A percentile compares a stretch with the other conserved stretches of the same genome.
These are phyloP conservation scores for Passiflora organensis DNA, from an alignment of 345 rosid genomes.

Conservation along the genomic window DNA sequence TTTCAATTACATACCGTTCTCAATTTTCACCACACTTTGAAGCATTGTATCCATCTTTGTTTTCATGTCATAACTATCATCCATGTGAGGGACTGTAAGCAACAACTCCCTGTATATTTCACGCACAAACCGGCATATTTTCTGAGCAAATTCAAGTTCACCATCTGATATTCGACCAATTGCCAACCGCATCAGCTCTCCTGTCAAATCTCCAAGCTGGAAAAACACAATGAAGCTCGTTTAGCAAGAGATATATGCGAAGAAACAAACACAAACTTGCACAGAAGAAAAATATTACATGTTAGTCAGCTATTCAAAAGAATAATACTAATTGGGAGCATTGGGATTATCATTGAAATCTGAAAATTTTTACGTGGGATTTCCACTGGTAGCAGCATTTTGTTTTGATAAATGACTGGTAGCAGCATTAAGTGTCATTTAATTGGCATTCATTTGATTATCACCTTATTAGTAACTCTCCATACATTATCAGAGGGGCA, in stretches of 20 bases:
- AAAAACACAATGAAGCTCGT: constrained; percentile 6
- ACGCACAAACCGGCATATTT: constrained; percentile 70
- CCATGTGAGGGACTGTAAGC: constrained; percentile 78
- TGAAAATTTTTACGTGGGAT: too few species aligned
- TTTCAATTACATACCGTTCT: constrained; percentile 54
- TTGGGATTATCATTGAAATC: too few species aligned
- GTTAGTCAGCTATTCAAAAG: too few species aligned
- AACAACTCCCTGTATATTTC: constrained; percentile 77
- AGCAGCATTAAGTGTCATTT: too few species aligned
- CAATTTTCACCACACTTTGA: constrained; percentile 86
- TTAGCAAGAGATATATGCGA: neutral
- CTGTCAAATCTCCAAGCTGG: constrained; percentile 93
- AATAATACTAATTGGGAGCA: too few species aligned
- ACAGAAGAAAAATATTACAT: neutral
- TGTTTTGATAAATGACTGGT: too few species aligned
- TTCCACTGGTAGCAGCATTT: too few species aligned
- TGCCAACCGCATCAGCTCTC: constrained; percentile 95
- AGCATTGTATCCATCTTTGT: constrained; percentile 87
- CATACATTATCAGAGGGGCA: too few species aligned
- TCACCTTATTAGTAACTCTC: too few species aligned
- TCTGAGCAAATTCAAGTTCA: constrained; percentile 71
- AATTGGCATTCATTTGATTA: too few species aligned
- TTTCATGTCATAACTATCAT: constrained; percentile 79
- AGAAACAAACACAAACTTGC: too few species aligned
- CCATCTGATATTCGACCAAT: constrained; percentile 88